Percentiles rank a stretch among this genome's conserved stretches.
phyloP scores from a whole-genome alignment of 2,329 filamentous ascomycete species.

The Coniochaeta pulveracea region DNA sequence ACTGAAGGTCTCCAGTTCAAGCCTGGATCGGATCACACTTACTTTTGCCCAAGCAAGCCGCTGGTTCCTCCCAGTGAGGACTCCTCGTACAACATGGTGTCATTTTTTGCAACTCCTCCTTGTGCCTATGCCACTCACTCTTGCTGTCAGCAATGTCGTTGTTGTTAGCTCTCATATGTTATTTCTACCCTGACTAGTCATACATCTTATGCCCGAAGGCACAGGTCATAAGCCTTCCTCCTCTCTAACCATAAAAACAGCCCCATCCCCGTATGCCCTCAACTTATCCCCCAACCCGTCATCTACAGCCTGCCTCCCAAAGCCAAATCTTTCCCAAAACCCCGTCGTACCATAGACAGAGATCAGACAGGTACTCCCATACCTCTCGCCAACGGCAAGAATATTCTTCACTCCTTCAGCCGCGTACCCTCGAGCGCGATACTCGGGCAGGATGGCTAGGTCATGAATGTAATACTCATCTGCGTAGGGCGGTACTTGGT shows the following conservation, averaged over 20 bases:
- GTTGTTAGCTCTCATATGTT: too few species aligned
- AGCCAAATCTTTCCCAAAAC: conserved; percentile 23
- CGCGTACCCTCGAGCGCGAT: conserved; percentile 17
- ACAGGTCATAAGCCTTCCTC: neutral
- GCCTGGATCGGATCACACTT: conserved; percentile 11
- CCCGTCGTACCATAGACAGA: conserved; percentile 22
- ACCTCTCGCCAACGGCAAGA: conserved; percentile 14
- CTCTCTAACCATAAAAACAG: conserved; percentile 9
- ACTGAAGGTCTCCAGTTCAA: conserved; percentile 21
- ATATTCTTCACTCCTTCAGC: conserved; percentile 13
- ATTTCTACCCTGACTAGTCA: too few species aligned
- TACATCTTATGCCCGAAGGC: too few species aligned
- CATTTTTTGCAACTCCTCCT: too few species aligned
- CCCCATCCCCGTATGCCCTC: conserved; percentile 19
- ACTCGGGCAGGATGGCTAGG: conserved; percentile 17
- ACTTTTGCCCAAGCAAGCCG: too few species aligned
- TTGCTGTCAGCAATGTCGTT: too few species aligned
- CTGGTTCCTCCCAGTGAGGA: too few species aligned
- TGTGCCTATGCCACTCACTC: too few species aligned
- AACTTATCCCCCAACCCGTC: conserved; percentile 17
- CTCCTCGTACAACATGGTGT: too few species aligned
- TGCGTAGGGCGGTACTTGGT: conserved; percentile 15
- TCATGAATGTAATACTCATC: conserved; percentile 27
- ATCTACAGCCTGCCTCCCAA: conserved; percentile 14
- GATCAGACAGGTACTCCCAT: conserved; percentile 17